A percentile compares a stretch with the other conserved stretches of the same genome.
These are phyloP conservation scores for Rosa rugosa DNA, from an alignment of 306 rosid genomes.

Conservation along the genomic window DNA sequence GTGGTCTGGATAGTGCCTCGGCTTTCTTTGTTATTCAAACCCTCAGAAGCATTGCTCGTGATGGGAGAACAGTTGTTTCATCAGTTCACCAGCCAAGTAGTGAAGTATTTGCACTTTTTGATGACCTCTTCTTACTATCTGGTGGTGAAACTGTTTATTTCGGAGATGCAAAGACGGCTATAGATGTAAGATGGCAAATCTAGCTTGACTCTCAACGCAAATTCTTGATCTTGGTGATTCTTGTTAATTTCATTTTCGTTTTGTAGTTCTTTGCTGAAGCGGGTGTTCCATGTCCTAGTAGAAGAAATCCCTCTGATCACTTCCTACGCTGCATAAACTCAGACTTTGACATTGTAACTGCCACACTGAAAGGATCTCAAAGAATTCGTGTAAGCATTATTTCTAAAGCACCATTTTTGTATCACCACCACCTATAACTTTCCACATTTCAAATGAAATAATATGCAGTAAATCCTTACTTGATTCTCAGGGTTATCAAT, in stretches of 20 bases:
- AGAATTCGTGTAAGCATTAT: constrained; percentile 54
- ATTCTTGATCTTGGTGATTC: not conserved
- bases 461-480: not conserved
- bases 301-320: constrained; percentile 86
- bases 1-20: constrained; percentile 88
- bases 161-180: constrained; percentile 78
- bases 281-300: constrained; percentile 80
- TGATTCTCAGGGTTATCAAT: not conserved
- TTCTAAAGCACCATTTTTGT: not conserved
- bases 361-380: constrained; percentile 82
- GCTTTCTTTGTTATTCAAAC: constrained; percentile 84
- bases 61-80: constrained; percentile 76
- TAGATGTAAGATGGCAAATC: constrained; percentile 45
- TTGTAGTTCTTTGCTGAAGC: constrained; percentile 80
- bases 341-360: constrained; percentile 71
- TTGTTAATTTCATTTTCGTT: not conserved
- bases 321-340: constrained; percentile 81
- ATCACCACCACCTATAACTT: not conserved
- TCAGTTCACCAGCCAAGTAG: constrained; percentile 88
- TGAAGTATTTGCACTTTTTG: constrained; percentile 86
- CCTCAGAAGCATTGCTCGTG: constrained; percentile 70
- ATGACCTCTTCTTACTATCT: constrained; percentile 76
- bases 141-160: constrained; percentile 81
- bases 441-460: not conserved
- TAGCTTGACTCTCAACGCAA: not conserved